These are phyloP conservation scores for Alternaria sp. DNA, from an alignment of 2,329 filamentous ascomycete species.

Conservation along the genomic window DNA sequence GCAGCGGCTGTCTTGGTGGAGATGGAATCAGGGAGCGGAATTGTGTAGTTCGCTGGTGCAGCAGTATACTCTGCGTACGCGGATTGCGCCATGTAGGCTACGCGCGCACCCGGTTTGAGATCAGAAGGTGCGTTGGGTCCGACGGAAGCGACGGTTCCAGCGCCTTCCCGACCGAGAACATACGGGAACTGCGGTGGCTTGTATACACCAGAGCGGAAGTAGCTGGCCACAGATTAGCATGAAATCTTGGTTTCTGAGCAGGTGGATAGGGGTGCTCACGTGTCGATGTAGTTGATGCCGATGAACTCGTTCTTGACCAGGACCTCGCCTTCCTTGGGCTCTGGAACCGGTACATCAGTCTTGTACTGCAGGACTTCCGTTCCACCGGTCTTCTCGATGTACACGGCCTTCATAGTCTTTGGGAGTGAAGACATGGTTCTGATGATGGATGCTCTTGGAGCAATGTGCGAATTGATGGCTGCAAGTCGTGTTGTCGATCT, in stretches of 20 bases:
- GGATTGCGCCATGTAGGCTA: slow-evolving; percentile 68
- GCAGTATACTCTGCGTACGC: slow-evolving; percentile 68
- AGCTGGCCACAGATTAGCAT: slow-evolving; percentile 51
- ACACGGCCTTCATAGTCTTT: slow-evolving; percentile 74
- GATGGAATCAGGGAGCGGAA: slow-evolving; percentile 69
- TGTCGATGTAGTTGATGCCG: slow-evolving; percentile 91
- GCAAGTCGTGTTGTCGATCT: slow-evolving; percentile 21
- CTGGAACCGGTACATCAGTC: slow-evolving; percentile 73
- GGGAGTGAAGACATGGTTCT: slow-evolving; percentile 60
- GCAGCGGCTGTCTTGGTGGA: slow-evolving; percentile 69
- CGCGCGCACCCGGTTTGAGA: slow-evolving; percentile 71
- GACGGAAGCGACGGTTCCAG: slow-evolving; percentile 71
- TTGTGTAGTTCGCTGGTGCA: slow-evolving; percentile 59
- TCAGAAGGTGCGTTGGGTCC: slow-evolving; percentile 59
- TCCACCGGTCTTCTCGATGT: slow-evolving; percentile 74
- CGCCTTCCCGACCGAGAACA: slow-evolving; percentile 79
- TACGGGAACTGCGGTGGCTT: slow-evolving; percentile 70
- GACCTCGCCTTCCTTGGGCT: slow-evolving; percentile 71
- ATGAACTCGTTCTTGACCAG: slow-evolving; percentile 81
- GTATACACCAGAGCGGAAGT: slow-evolving; percentile 88
- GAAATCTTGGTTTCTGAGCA: not conserved
- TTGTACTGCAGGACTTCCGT: slow-evolving; percentile 74
- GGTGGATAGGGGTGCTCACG: slow-evolving; percentile 49
- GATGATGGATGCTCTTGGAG: slow-evolving; percentile 5
- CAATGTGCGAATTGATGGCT: slow-evolving; percentile 23